Evolutionary conservation across 805 yeast genomes (phyloP), one percentile per base, ranked within the genome.

Genomic region (Osmozyma mogii): DNA sequence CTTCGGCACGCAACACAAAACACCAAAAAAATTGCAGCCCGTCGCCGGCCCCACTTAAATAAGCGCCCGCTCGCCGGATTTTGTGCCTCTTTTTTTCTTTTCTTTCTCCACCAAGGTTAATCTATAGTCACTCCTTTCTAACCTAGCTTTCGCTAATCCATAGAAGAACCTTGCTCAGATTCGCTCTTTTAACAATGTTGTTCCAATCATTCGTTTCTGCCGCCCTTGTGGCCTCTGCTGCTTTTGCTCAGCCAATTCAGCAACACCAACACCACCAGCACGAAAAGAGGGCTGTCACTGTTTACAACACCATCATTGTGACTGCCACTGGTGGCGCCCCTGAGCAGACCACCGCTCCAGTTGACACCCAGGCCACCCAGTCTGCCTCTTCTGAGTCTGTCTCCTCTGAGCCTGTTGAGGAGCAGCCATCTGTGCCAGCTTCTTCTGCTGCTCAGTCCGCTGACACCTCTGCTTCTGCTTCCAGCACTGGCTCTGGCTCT

Each of bases 191-290:
- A 14, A 38, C 25, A 16, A 72, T 71, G 77, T 67, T 69, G 55
- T 68, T 75, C 49, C 54, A 55, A 28, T 44, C 62, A 23, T 47
- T 72, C 46, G 65, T 61, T 43, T 55, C 70, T 31, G 72, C 78
- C 31, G 49, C 74, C 30, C 49, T 75, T 31, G 54, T 68, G 36
- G 69, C 70, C 44, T 52, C 71, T 30, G 66, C 20, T 18, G 20
- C 69, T 29, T 36, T 68, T 23, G 80, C 84, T 38, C 73, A 70
- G 31, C 84, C 85, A 35, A 59, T 72, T 31, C 67, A 62, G 34
- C 80, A 65, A 41, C 85, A 80, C 57, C 70, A 70, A 49, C 55
- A 56, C 40, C 46, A 41, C 33, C 38, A 39, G n/a, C 41, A 39
- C 27, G 75, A 73, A 51, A 74, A 68, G 50, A 75, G 77, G 63